Conservation (phyloP, 1,284 basidiomycete species). For the Veloporphyrellus conicus region DNA sequence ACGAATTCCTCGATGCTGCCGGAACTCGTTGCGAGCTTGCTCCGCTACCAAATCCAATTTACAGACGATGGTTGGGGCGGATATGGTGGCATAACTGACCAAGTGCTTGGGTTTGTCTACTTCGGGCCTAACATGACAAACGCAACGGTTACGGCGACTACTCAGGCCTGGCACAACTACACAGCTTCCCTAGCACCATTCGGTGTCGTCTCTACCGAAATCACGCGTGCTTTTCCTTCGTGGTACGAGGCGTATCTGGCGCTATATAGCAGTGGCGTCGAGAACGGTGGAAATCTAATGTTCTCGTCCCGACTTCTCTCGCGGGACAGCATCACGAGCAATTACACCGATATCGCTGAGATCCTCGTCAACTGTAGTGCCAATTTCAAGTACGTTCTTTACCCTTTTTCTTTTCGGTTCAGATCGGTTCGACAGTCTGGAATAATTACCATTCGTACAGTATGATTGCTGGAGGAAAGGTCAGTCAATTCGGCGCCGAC, state of each 20-base stretch:
- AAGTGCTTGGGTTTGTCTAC: conserved; percentile 19
- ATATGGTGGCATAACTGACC: not conserved
- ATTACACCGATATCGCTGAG: conserved; percentile 30
- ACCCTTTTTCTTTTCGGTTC: no score
- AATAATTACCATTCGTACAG: no score
- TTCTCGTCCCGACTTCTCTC: conserved; percentile 38
- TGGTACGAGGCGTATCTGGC: conserved; percentile 30
- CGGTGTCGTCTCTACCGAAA: conserved; percentile 4
- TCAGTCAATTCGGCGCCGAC: no score
- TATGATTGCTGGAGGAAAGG: no score
- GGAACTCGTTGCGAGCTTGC: conserved; percentile 24
- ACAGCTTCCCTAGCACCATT: conserved; percentile 8
- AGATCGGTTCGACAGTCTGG: no score
- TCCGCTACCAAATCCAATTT: conserved; percentile 33
- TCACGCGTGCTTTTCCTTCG: conserved; percentile 20
- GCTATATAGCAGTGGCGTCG: conserved; percentile 8
- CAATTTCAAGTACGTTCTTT: conserved; percentile 9
- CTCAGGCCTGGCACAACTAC: conserved; percentile 33
- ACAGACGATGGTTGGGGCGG: conserved; percentile 29
- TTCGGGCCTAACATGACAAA: conserved; percentile 34
- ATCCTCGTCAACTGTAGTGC: conserved; percentile 20
- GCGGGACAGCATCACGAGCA: conserved; percentile 28
- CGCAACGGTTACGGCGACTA: conserved; percentile 32
- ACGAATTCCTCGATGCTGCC: conserved; percentile 18
- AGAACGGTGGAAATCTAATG: conserved; percentile 27